Evolutionary conservation across 352 stramenopile genomes (phyloP), one percentile per base, ranked within the genome.

Genomic region (Globisporangium carolinianum): DNA sequence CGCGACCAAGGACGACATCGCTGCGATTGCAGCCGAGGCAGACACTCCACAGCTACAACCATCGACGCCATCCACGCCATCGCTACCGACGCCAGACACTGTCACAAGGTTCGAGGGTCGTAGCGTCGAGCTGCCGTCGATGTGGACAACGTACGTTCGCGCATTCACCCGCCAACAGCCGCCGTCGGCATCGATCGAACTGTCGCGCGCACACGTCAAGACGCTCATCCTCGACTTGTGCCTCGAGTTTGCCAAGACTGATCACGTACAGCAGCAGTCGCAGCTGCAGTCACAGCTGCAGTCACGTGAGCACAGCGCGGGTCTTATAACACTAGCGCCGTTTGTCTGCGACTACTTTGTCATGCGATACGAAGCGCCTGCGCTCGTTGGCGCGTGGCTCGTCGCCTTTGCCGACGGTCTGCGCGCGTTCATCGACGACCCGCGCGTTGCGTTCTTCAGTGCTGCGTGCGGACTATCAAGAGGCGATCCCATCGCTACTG

Each of bases 281-380:
- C 24, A 24, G 24, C 2, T 2, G 24, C 24, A 32, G 24, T 32
- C 24, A 2, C 24, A 32, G 24, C 24, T 32, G 24, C 24, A 32
- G 24, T 32, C 24, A 32, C 24, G 24, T 2, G 42, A 81, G 0
- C 79, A 91, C 49, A 84, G 73, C 7, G 57, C 58, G 0, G 76
- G 69, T 45, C 66, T 89, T 3, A 79, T 60, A 54, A 75, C 72
- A 7, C 63, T 91, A 14, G 71, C 72, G 5, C 76, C 80, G 11
- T 91, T 89, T 37, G 79, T 86, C 3, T 89, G 79, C 54, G 79
- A 91, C 62, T 91, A 86, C 41, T 69, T 91, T 14, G 53, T 83
- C 36, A 69, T 59, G 6, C 68, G 76, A 2, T 89, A 87, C 55
- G 70, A 89, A 37, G 64, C 68, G 6, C 65, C 68, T 0, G 58